Evolutionary conservation across 768 basidiomycete genomes (phyloP), one percentile per base, ranked within the genome.

Genomic region (Exsudoporus frostii): DNA sequence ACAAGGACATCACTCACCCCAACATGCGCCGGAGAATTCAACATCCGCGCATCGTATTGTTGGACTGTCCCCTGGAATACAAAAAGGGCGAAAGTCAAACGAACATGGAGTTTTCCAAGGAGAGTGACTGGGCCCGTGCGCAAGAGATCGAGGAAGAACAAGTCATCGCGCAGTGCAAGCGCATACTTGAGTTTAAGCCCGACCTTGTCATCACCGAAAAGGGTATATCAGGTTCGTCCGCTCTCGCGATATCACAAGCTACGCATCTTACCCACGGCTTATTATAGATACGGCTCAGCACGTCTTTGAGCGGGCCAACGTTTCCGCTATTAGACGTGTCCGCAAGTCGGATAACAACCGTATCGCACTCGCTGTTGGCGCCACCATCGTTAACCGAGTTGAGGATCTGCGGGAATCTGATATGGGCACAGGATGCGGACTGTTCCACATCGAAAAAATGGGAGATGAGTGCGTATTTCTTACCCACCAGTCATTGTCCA

Each of bases 341-440:
- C 88, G 97, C 67, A 99, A 98, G 72, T 94, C 93, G 4, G 97
- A 99, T 71, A 98, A 98, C 77, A 99, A 98, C 73, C 90, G 97
- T 41, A 91, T 98, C 58, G 97, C 97, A 0, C 86, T 97, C 24
- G 95, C 94, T 1, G 86, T 91, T 36, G 94, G 94, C 22, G 96
- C 92, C 1, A 98, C 93, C 29, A 98, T 99, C 71, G 92, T 99
- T 56, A 98, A 98, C 74, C 85, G 95, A 15, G 79, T 94, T 20
- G 97, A 99, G 66, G 96, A 98, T 68, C 78, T 99, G 33, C 83
- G 94, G 20, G 96, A 96, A 62, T 72, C 83, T 1, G 97, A 98
- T 64, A 80, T 99, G 43, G 97, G 97, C 17, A 95, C 92, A 1
- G 75, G 85, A 49, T 99, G 97, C 67, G 97, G 97, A 1, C 76